Conservation (phyloP, 768 basidiomycete species). For the Termitomyces sp. region DNA sequence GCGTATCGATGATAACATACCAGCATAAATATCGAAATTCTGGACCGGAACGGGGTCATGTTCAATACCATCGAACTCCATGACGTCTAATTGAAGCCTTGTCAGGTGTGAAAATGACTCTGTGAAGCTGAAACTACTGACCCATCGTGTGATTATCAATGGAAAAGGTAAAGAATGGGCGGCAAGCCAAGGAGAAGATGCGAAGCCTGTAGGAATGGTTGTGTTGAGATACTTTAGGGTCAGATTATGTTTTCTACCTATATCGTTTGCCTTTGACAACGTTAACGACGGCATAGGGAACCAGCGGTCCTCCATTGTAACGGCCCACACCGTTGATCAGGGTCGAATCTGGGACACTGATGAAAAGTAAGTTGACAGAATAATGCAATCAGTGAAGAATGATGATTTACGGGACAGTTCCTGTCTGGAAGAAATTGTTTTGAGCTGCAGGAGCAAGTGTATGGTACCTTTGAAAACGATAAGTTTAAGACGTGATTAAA, state of each 20-base stretch:
- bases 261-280: slow-evolving; percentile 42
- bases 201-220: slow-evolving; percentile 28
- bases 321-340: slow-evolving; percentile 46
- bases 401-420: slow-evolving; percentile 24
- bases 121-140: background rate
- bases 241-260: slow-evolving; percentile 24
- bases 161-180: slow-evolving; percentile 38
- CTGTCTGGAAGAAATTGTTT: slow-evolving; percentile 29
- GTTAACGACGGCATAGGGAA: slow-evolving; percentile 41
- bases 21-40: slow-evolving; percentile 40
- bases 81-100: slow-evolving; percentile 13
- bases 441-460: slow-evolving; percentile 37
- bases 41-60: slow-evolving; percentile 38
- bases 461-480: slow-evolving; percentile 13
- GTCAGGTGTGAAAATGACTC: background rate
- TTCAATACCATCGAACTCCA: slow-evolving; percentile 41
- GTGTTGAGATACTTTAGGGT: background rate
- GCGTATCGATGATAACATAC: slow-evolving; percentile 17
- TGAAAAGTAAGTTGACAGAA: slow-evolving; percentile 8
- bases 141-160: slow-evolving; percentile 34
- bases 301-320: slow-evolving; percentile 37
- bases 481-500: background rate
- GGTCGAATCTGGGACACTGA: slow-evolving; percentile 35
- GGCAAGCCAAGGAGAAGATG: slow-evolving; percentile 45
- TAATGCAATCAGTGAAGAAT: background rate